A percentile compares a stretch with the other conserved stretches of the same genome.
Evolutionary conservation across 2,329 filamentous ascomycete species (phyloP).

Genomic region (Cytospora mali): DNA sequence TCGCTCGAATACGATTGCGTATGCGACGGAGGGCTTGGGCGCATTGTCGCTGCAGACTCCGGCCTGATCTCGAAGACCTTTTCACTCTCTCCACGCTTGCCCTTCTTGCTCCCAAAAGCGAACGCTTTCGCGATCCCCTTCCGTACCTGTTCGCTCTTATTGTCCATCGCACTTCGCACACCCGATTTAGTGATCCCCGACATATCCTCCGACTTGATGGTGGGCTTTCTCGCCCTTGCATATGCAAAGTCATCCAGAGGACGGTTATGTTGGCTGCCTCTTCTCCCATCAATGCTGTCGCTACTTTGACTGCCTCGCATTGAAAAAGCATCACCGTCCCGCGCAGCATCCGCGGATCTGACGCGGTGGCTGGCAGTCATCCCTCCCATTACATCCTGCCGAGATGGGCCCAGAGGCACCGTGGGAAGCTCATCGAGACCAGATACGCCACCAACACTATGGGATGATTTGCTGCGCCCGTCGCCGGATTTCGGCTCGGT

Average conservation of each 20-base stretch:
- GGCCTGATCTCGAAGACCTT: slow-evolving; percentile 36
- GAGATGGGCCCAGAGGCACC: slow-evolving; percentile 32
- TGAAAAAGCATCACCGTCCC: slow-evolving; percentile 36
- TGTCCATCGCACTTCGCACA: slow-evolving; percentile 55
- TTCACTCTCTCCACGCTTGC: slow-evolving; percentile 32
- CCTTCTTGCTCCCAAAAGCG: slow-evolving; percentile 53
- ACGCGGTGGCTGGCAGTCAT: slow-evolving; percentile 48
- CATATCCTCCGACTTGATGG: slow-evolving; percentile 52
- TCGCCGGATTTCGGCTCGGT: slow-evolving; percentile 45
- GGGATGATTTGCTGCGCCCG: slow-evolving; percentile 42
- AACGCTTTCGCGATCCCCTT: slow-evolving; percentile 58
- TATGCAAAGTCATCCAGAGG: slow-evolving; percentile 49
- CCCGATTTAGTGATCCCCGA: slow-evolving; percentile 59
- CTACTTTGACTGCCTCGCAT: slow-evolving; percentile 42
- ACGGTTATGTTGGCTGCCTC: slow-evolving; percentile 33
- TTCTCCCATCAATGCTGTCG: slow-evolving; percentile 41
- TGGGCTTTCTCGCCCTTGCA: slow-evolving; percentile 45
- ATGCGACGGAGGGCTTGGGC: slow-evolving; percentile 29
- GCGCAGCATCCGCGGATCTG: slow-evolving; percentile 47
- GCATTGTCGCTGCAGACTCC: slow-evolving; percentile 43
- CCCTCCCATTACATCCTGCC: slow-evolving; percentile 44
- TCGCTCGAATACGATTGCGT: neutral
- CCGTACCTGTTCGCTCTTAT: slow-evolving; percentile 57
- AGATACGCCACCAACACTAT: slow-evolving; percentile 1
- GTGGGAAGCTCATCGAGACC: slow-evolving; percentile 41